Percentiles rank a stretch among this genome's conserved stretches.
These are phyloP conservation scores for Xylaria grammica DNA, from an alignment of 495 filamentous ascomycete species.

Conservation along the genomic window DNA sequence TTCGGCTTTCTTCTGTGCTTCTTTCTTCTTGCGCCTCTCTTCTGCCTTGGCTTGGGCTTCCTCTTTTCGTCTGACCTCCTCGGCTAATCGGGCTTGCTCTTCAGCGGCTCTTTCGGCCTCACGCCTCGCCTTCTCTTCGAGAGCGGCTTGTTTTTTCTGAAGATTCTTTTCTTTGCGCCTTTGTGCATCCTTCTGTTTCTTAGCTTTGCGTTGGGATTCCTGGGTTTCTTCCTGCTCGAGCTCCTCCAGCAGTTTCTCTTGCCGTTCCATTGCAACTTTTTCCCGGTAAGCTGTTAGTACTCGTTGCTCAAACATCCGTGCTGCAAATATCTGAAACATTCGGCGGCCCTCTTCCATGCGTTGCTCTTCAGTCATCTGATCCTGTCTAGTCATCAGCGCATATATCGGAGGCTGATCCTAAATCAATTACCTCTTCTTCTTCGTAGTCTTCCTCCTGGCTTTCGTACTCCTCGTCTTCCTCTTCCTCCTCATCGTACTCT, in stretches of 20 bases:
- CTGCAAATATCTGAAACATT: slow-evolving; percentile 99
- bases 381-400: slow-evolving; percentile 60
- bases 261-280: slow-evolving; percentile 91
- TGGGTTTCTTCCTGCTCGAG: slow-evolving; percentile 80
- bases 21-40: slow-evolving; percentile 88
- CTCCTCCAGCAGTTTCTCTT: slow-evolving; percentile 89
- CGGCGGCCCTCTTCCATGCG: slow-evolving; percentile 97
- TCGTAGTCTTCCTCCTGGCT: slow-evolving; percentile 88
- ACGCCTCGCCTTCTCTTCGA: slow-evolving; percentile 83
- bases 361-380: slow-evolving; percentile 96
- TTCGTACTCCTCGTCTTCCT: slow-evolving; percentile 88
- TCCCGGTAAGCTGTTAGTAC: slow-evolving; percentile 97
- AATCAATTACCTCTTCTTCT: slow-evolving; percentile 77
- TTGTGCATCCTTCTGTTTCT: slow-evolving; percentile 90
- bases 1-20: slow-evolving; percentile 87
- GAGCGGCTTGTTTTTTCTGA: slow-evolving; percentile 81
- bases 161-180: slow-evolving; percentile 91
- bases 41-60: slow-evolving; percentile 81
- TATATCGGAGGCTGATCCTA: not conserved
- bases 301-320: slow-evolving; percentile 98
- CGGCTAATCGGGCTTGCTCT: slow-evolving; percentile 75
- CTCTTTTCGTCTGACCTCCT: slow-evolving; percentile 79
- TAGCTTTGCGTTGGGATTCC: slow-evolving; percentile 79
- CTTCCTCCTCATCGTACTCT: slow-evolving; percentile 78
- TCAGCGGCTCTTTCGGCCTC: slow-evolving; percentile 93